Evolutionary conservation across 192 early-diverging fungal genomes (phyloP).

Genomic region (Glomus cerebriforme): DNA sequence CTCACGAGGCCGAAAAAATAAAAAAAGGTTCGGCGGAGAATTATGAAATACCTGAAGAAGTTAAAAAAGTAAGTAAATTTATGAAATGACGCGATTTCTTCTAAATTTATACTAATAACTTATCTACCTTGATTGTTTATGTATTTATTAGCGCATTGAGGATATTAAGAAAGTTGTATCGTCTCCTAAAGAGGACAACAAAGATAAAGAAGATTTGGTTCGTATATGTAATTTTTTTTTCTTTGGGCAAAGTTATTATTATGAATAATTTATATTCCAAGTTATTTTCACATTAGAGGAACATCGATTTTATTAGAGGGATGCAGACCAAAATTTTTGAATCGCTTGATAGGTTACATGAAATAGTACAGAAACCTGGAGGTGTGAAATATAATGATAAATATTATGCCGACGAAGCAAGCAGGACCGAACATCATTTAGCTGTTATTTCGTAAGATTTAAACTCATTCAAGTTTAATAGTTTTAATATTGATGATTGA

Average conservation of each 20-base stretch:
- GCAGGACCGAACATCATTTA: background rate
- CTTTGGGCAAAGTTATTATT: too few species aligned
- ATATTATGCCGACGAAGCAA: background rate
- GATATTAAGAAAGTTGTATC: conserved; percentile 15
- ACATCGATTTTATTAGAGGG: conserved; percentile 20
- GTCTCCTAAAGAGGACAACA: background rate
- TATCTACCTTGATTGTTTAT: background rate
- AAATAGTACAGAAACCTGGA: background rate
- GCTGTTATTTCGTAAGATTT: background rate
- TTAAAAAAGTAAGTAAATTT: conserved; percentile 3
- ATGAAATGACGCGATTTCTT: background rate
- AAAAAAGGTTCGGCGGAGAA: background rate
- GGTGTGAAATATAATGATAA: background rate
- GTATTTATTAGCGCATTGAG: conserved; percentile 13
- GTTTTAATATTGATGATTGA: background rate
- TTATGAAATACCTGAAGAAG: conserved; percentile 21
- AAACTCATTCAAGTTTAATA: too few species aligned
- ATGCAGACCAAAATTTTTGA: conserved; percentile 26
- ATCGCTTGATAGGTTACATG: conserved; percentile 5
- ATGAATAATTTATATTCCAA: background rate
- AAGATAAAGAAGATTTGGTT: background rate
- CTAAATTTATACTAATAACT: background rate
- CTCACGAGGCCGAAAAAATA: conserved; percentile 14
- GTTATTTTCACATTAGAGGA: conserved; percentile 10
- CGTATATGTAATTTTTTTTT: background rate